These are phyloP conservation scores for Pinus albicaulis DNA, from an alignment of 75 land plant species.

Conservation along the genomic window DNA sequence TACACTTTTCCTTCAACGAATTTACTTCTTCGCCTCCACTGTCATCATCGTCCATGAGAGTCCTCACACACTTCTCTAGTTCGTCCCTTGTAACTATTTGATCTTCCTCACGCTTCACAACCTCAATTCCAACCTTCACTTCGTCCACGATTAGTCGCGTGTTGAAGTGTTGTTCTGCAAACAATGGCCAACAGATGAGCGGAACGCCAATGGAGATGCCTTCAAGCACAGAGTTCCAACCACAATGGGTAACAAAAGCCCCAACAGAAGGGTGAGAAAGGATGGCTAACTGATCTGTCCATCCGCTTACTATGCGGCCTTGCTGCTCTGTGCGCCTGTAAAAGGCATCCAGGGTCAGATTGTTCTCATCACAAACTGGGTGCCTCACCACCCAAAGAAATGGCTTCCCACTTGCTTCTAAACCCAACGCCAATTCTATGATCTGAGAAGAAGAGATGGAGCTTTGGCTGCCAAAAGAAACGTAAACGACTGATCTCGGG, in stretches of 20 bases:
- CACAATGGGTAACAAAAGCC: conserved; percentile 10
- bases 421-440: conserved; percentile 16
- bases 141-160: conserved; percentile 1
- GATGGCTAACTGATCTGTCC: conserved; percentile 14
- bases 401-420: conserved; percentile 15
- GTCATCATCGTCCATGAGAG: conserved; percentile 38
- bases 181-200: conserved; percentile 5
- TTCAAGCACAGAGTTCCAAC: conserved; percentile 7
- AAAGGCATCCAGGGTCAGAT: background rate
- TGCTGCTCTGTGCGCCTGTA: background rate
- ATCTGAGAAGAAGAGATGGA: conserved; percentile 11
- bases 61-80: conserved; percentile 37
- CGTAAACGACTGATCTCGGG: conserved; percentile 13
- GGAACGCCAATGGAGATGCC: conserved; percentile 5
- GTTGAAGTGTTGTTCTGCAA: conserved; percentile 7
- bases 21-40: conserved; percentile 20
- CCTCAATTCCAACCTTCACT: background rate
- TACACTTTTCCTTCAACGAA: conserved; percentile 5
- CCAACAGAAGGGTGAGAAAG: conserved; percentile 21
- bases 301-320: background rate
- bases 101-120: too few relatives aligned
- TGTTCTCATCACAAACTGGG: background rate
- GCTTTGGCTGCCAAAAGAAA: conserved; percentile 37
- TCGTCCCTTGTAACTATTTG: conserved; percentile 28
- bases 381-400: conserved; percentile 20